Evolutionary conservation across 2,329 filamentous ascomycete genomes (phyloP).

Genomic region (Cryphonectria radicalis): DNA sequence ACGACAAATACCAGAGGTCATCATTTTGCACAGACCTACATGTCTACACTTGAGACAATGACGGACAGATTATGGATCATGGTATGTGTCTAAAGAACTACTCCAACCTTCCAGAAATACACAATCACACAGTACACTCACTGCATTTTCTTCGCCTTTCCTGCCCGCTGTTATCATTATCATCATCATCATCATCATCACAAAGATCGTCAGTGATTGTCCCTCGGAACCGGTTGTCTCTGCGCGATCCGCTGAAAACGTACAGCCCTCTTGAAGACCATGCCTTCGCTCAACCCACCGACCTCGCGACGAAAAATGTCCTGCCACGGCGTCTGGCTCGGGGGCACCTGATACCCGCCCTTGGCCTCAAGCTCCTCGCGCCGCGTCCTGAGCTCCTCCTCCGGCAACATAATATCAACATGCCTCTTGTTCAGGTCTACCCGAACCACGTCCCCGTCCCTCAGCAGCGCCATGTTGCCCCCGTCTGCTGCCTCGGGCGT

Average conservation of each 20-base stretch:
- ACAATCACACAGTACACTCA: background rate
- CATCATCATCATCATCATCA: background rate
- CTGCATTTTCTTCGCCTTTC: background rate
- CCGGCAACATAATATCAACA: slow-evolving; percentile 51
- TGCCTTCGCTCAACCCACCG: slow-evolving; percentile 49
- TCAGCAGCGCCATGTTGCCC: slow-evolving; percentile 55
- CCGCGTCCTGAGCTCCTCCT: slow-evolving; percentile 43
- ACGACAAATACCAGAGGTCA: background rate
- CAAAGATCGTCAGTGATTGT: slow-evolving; percentile 47
- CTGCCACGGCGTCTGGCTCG: slow-evolving; percentile 55
- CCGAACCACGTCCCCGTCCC: slow-evolving; percentile 53
- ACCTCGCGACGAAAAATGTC: slow-evolving; percentile 53
- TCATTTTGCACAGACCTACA: background rate
- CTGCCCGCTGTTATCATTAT: background rate
- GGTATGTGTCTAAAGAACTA: background rate
- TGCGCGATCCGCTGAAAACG: slow-evolving; percentile 53
- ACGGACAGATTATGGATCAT: background rate
- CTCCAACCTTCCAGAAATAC: background rate
- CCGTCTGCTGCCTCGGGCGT: slow-evolving; percentile 59
- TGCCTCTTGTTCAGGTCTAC: slow-evolving; percentile 54
- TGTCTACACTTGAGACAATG: background rate
- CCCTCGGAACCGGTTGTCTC: slow-evolving; percentile 43
- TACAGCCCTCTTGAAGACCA: slow-evolving; percentile 50
- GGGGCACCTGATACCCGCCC: slow-evolving; percentile 44
- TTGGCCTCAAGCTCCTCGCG: slow-evolving; percentile 42